Conservation (phyloP, 257 asterid species). For the Schizonepeta tenuifolia region DNA sequence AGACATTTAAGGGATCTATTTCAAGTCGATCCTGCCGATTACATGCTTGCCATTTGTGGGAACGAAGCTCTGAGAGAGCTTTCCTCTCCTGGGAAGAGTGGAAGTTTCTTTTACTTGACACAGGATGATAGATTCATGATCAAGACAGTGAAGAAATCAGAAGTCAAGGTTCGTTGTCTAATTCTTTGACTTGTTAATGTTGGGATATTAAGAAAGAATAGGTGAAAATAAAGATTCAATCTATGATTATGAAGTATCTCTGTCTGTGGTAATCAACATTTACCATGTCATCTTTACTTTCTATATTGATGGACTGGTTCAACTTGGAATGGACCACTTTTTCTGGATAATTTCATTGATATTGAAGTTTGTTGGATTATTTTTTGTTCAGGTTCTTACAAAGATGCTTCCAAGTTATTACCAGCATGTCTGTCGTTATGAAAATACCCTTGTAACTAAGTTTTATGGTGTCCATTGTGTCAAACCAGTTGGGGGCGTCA, state of each 20-base stretch:
- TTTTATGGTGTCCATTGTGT: slow-evolving; percentile 97
- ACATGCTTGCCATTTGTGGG: slow-evolving; percentile 95
- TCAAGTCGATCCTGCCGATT: slow-evolving; percentile 97
- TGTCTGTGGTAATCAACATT: neutral
- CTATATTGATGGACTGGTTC: neutral
- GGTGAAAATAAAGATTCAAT: neutral
- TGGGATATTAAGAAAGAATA: neutral
- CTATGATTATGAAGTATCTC: slow-evolving; percentile 10
- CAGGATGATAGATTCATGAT: slow-evolving; percentile 98
- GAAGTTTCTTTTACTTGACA: slow-evolving; percentile 91
- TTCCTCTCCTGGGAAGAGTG: slow-evolving; percentile 99
- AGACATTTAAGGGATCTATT: slow-evolving; percentile 88
- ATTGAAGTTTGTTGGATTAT: slow-evolving; percentile 32
- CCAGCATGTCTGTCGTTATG: slow-evolving; percentile 75
- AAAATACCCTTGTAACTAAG: slow-evolving; percentile 88
- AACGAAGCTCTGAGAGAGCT: slow-evolving; percentile 93
- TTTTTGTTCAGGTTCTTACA: slow-evolving; percentile 69
- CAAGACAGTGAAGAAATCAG: slow-evolving; percentile 96
- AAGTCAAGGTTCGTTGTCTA: slow-evolving; percentile 88
- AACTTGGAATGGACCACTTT: neutral
- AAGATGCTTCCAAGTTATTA: slow-evolving; percentile 95
- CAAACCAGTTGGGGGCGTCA: slow-evolving; percentile 93
- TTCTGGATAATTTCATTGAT: neutral
- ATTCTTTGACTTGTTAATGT: slow-evolving; percentile 35
- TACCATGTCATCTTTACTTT: neutral